Evolutionary conservation across 2,329 filamentous ascomycete species (phyloP).

Genomic region (Dactylellina sp.): DNA sequence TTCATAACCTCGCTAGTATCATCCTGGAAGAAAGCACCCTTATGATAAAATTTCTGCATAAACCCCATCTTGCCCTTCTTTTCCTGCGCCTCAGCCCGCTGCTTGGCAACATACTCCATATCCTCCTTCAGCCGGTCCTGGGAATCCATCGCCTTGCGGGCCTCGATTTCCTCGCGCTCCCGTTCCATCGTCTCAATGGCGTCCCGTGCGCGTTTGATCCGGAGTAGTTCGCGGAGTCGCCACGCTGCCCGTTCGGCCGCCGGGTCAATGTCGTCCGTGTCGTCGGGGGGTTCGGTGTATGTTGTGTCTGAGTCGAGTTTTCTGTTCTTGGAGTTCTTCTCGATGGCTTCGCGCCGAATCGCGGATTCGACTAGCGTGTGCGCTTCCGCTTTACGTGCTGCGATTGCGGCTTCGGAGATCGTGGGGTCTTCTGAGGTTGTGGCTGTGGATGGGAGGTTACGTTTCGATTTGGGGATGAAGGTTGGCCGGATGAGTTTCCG

Average conservation of each 20-base stretch:
- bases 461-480: conserved; percentile 74
- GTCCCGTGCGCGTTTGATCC: conserved; percentile 86
- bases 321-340: conserved; percentile 77
- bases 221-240: conserved; percentile 90
- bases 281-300: conserved; percentile 80
- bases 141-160: conserved; percentile 83
- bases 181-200: conserved; percentile 85
- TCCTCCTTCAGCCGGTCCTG: conserved; percentile 90
- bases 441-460: conserved; percentile 63
- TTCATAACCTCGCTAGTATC: conserved; percentile 73
- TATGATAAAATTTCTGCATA: conserved; percentile 97
- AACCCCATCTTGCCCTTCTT: conserved; percentile 82
- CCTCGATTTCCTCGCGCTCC: conserved; percentile 88
- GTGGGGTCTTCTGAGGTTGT: conserved; percentile 30
- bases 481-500: conserved; percentile 73
- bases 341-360: conserved; percentile 81
- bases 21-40: conserved; percentile 93
- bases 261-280: conserved; percentile 86
- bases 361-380: conserved; percentile 89
- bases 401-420: conserved; percentile 61
- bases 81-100: conserved; percentile 81
- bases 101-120: conserved; percentile 77
- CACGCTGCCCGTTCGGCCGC: conserved; percentile 91
- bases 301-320: conserved; percentile 86
- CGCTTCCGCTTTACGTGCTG: conserved; percentile 75